Evolutionary conservation across 441 rosid genomes (phyloP), one percentile per base, ranked within the genome.

Genomic region (Omphalea diandra): DNA sequence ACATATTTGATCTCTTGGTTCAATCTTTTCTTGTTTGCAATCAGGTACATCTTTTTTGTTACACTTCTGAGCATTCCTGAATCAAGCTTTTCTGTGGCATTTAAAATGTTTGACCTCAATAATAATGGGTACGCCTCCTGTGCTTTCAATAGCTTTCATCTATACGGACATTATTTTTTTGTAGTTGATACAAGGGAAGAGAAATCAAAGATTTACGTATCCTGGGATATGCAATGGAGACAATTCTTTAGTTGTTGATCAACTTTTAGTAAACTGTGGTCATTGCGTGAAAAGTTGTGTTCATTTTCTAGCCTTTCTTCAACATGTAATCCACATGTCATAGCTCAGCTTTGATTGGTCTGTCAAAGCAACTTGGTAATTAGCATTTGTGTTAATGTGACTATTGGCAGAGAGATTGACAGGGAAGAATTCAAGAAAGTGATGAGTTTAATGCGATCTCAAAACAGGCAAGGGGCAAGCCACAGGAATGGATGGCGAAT

Each of bases 11-110:
- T n/a, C 29, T 44, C 49, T 32, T 70, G 62, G 26, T 44, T 44
- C n/a, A n/a, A 0, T n/a, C 50, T n/a, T n/a, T n/a, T 53, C 17
- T n/a, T n/a, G 53, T 50, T 32, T 70, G 67, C 38, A 60, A 59
- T 54, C 90, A 93, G 97, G 91, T 90, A 91, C 73, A 90, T 90
- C 69, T 94, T 94, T 79, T 91, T 90, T 69, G 90, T 91, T 59
- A 94, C 96, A 3, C 80, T 94, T 59, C 94, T 94, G 72, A 83
- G 95, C 84, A 88, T 88, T 62, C 98, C 97, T 4, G 95, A 91
- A 75, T 86, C 97, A 41, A 83, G 92, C 79, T 91, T 90, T 59
- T 81, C 92, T 0, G 82, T 88, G 26, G 85, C 97, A 47, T 94
- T 94, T 84, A 94, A 87, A 72, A 94, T 94, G 98, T 94, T 94